Evolutionary conservation across 768 basidiomycete genomes (phyloP).

Genomic region (Candolleomyces efflorescens): DNA sequence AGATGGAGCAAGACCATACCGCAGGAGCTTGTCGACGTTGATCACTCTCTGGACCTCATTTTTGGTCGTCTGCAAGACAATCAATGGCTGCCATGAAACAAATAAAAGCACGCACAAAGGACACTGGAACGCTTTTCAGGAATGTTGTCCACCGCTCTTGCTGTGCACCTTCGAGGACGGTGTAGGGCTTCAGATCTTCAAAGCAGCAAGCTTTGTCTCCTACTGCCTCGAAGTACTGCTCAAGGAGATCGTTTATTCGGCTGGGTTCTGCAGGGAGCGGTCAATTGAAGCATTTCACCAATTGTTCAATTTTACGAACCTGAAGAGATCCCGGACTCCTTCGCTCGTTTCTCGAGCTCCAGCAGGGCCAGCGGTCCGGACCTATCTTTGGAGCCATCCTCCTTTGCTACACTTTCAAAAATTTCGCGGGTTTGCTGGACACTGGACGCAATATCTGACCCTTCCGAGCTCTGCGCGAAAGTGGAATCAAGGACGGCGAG

Average conservation of each 20-base stretch:
- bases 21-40: conserved; percentile 72
- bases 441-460: conserved; percentile 29
- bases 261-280: conserved; percentile 34
- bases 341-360: conserved; percentile 66
- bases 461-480: conserved; percentile 38
- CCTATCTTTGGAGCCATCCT: conserved; percentile 70
- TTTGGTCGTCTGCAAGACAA: conserved; percentile 37
- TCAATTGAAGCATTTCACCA: neutral
- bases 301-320: conserved; percentile 25
- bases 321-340: conserved; percentile 42
- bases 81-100: neutral
- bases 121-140: conserved; percentile 42
- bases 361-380: conserved; percentile 70
- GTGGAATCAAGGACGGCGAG: conserved; percentile 67
- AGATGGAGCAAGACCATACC: conserved; percentile 47
- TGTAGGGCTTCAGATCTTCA: conserved; percentile 76
- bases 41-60: conserved; percentile 62
- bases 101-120: conserved; percentile 37
- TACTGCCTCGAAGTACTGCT: conserved; percentile 66
- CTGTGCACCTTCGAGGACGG: conserved; percentile 44
- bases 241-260: conserved; percentile 45
- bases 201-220: conserved; percentile 84
- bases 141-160: conserved; percentile 49
- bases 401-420: conserved; percentile 51
- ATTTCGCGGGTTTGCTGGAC: conserved; percentile 44